A percentile compares a stretch with the other conserved stretches of the same genome.
Evolutionary conservation across 2,329 filamentous ascomycete species (phyloP).

Genomic region (Pseudogymnoascus sp.): DNA sequence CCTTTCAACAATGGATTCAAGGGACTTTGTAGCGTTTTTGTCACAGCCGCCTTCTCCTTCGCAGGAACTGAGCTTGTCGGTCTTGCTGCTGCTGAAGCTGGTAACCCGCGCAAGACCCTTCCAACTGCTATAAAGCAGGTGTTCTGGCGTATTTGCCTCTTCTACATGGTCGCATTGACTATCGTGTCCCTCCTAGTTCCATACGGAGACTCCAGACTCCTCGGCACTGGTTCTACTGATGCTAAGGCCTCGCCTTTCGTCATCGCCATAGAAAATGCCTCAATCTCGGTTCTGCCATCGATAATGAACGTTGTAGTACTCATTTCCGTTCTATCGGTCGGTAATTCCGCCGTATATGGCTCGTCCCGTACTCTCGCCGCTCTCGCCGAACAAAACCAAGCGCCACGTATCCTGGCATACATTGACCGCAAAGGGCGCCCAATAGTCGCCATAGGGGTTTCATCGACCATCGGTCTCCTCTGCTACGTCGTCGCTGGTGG

Average conservation of each 20-base stretch:
- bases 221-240: conserved; percentile 31
- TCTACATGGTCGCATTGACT: conserved; percentile 46
- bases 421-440: conserved; percentile 52
- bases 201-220: conserved; percentile 35
- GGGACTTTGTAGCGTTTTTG: conserved; percentile 55
- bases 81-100: conserved; percentile 44
- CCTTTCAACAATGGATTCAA: conserved; percentile 39
- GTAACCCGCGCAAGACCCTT: conserved; percentile 41
- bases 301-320: conserved; percentile 55
- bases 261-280: conserved; percentile 47
- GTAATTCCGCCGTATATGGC: conserved; percentile 43
- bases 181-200: conserved; percentile 43
- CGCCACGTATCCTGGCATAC: conserved; percentile 48
- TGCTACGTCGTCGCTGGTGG: conserved; percentile 35
- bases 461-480: conserved; percentile 43
- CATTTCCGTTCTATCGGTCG: conserved; percentile 51
- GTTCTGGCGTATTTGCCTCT: conserved; percentile 46
- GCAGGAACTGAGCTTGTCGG: conserved; percentile 46
- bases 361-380: conserved; percentile 52
- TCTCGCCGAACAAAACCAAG: conserved; percentile 51
- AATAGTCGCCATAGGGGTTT: conserved; percentile 40
- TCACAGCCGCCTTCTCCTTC: conserved; percentile 54
- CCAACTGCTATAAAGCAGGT: conserved; percentile 46
- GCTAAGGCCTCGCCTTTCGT: conserved; percentile 48
- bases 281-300: conserved; percentile 43